Evolutionary conservation across 768 basidiomycete genomes (phyloP), one percentile per base, ranked within the genome.

Genomic region (Heimioporus sp.): DNA sequence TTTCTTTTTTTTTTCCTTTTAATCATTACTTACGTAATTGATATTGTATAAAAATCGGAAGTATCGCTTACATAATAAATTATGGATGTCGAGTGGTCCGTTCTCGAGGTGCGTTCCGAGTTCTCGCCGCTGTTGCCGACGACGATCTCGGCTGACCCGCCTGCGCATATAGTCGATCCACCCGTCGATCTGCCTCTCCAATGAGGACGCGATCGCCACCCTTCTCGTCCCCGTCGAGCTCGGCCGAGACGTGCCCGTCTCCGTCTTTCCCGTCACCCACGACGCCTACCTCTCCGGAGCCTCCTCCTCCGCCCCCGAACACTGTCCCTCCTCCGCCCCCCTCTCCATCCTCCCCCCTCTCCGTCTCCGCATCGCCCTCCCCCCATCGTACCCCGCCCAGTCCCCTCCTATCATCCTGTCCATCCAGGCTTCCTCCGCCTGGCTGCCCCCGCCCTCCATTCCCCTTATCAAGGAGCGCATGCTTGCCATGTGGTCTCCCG

Each of bases 111-210:
- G 36, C 39, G 61, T 65, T 4, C 12, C 48, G 3, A 24, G 28
- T 30, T 19, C 17, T 38, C 37, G 34, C 47, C 21, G 16, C 15
- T 37, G 4, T 15, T 46, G 42, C 36, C 31, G 5, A 1, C 34
- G 52, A 35, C 43, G 59, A 62, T 54, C 37, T 31, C 31, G n/a
- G n/a, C 36, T 54, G 43, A 48, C 45, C 4, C 35, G 11, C 43
- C 13, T 36, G n/a, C n/a, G n/a, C n/a, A n/a, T 53, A 10, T 56
- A 90, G 88, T 82, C 88, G n/a, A 90, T 90, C 41, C 87, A 84
- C 64, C 89, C 89, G 35, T 85, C 89, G 62, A 65, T 70, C 39
- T 89, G 74, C 62, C 56, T 86, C 36, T 78, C 80, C 6, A 77
- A 71, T 44, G 62, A 67, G 30, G 64, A 72, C 43, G 48, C 21